Conservation (phyloP, 768 basidiomycete species). For the Glaciozyma martinii region DNA sequence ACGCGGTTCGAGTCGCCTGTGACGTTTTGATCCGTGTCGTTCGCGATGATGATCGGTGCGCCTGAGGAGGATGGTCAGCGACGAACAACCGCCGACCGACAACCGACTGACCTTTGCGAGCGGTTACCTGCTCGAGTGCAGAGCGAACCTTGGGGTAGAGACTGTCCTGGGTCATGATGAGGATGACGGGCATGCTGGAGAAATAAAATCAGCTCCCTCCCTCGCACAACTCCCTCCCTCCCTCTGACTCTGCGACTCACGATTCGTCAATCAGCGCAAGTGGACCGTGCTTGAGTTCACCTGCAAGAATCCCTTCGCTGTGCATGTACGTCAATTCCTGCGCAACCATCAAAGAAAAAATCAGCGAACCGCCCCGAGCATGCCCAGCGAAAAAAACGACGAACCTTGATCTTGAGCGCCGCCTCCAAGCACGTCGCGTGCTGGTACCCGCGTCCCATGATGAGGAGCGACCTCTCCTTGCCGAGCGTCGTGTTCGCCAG, state of each 20-base stretch:
- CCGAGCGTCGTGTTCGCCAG: constrained; percentile 58
- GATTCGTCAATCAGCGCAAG: constrained; percentile 96
- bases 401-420: constrained; percentile 96
- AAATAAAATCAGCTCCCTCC: neutral
- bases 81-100: too few species aligned
- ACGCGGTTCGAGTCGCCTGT: constrained; percentile 60
- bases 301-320: constrained; percentile 85
- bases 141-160: constrained; percentile 96
- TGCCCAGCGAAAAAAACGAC: constrained; percentile 14
- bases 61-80: neutral
- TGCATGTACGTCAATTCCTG: constrained; percentile 40
- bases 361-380: neutral
- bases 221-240: constrained; percentile 1
- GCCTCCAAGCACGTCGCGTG: constrained; percentile 97
- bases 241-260: constrained; percentile 45
- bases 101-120: constrained; percentile 69
- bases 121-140: constrained; percentile 92
- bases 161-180: constrained; percentile 98
- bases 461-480: constrained; percentile 70
- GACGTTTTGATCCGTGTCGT: constrained; percentile 76
- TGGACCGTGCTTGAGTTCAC: constrained; percentile 97
- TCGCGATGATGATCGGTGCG: constrained; percentile 79
- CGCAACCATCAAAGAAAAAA: neutral
- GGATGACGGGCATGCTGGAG: constrained; percentile 53
- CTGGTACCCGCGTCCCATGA: constrained; percentile 99